phyloP scores from a whole-genome alignment of 2,329 filamentous ascomycete species.

The Penicillium sp. region DNA sequence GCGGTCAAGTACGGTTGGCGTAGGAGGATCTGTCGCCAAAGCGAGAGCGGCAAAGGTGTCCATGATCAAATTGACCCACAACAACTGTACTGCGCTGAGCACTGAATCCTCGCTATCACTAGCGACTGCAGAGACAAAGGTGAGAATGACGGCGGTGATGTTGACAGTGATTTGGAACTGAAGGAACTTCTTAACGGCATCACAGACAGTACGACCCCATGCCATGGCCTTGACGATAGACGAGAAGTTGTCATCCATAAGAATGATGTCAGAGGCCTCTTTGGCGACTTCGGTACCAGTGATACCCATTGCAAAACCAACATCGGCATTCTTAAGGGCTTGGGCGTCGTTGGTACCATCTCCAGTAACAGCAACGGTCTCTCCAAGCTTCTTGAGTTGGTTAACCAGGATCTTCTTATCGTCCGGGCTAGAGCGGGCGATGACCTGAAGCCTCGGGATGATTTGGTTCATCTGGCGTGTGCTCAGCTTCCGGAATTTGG shows the following conservation, averaged over 20 bases:
- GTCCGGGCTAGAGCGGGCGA: conserved; percentile 71
- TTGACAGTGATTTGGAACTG: conserved; percentile 56
- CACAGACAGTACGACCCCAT: conserved; percentile 76
- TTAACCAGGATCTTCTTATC: conserved; percentile 73
- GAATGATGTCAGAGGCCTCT: conserved; percentile 78
- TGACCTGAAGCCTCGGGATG: conserved; percentile 66
- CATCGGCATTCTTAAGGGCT: conserved; percentile 75
- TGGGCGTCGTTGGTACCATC: conserved; percentile 83
- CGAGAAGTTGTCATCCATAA: conserved; percentile 85
- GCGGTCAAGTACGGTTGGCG: conserved; percentile 55
- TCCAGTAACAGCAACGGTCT: conserved; percentile 79
- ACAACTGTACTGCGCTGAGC: conserved; percentile 63
- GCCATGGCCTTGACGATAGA: conserved; percentile 82
- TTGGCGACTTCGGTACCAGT: conserved; percentile 80
- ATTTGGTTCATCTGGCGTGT: conserved; percentile 63
- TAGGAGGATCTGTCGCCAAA: conserved; percentile 62
- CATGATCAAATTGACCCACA: conserved; percentile 71
- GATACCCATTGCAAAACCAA: conserved; percentile 84
- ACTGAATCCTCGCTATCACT: conserved; percentile 56
- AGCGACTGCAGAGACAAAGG: conserved; percentile 62
- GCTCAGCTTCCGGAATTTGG: conserved; percentile 70
- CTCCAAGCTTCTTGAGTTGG: conserved; percentile 67
- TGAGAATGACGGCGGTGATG: conserved; percentile 64
- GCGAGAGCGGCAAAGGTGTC: conserved; percentile 66
- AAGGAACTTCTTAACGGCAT: conserved; percentile 73